Conservation (phyloP, 192 early-diverging fungal genomes). For the Phlyctochytrium planicorne region DNA sequence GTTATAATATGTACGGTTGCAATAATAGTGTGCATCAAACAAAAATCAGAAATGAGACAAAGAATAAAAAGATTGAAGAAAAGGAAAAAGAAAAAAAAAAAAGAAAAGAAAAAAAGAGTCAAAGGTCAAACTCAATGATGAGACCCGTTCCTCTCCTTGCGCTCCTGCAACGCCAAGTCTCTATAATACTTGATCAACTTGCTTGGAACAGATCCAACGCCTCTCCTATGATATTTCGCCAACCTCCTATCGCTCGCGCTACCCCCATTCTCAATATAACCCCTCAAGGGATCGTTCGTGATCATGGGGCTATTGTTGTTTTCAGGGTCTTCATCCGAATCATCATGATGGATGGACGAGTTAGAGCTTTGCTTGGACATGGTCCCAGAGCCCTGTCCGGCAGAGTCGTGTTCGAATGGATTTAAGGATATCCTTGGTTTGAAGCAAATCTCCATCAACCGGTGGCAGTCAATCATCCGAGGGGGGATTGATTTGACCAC, state of each 20-base stretch:
- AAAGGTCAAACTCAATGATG: too few relatives aligned
- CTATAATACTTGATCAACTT: slow-evolving; percentile 38
- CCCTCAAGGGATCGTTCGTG: slow-evolving; percentile 24
- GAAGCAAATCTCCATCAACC: slow-evolving; percentile 37
- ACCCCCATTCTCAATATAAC: slow-evolving; percentile 5
- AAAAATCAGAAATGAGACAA: not conserved
- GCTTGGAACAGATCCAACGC: slow-evolving; percentile 30
- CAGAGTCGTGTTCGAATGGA: slow-evolving; percentile 12
- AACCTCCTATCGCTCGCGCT: not conserved
- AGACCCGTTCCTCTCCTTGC: slow-evolving; percentile 15
- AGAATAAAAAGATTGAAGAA: too few relatives aligned
- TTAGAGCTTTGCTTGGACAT: not conserved
- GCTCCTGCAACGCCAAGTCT: slow-evolving; percentile 27
- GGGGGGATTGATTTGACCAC: slow-evolving; percentile 35
- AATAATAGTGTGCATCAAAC: not conserved
- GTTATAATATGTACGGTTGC: too few relatives aligned
- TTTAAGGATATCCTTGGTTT: slow-evolving; percentile 25
- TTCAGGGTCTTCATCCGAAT: slow-evolving; percentile 16
- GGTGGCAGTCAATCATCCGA: slow-evolving; percentile 34
- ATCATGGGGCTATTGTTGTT: not conserved
- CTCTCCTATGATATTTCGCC: slow-evolving; percentile 23
- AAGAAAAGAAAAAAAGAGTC: too few relatives aligned
- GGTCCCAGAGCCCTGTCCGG: too few relatives aligned
- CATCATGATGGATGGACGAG: not conserved
- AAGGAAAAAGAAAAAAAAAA: too few relatives aligned